A percentile compares a stretch with the other conserved stretches of the same genome.
phyloP scores from a whole-genome alignment of 1,284 basidiomycete species.

The Ceratobasidium sp. region DNA sequence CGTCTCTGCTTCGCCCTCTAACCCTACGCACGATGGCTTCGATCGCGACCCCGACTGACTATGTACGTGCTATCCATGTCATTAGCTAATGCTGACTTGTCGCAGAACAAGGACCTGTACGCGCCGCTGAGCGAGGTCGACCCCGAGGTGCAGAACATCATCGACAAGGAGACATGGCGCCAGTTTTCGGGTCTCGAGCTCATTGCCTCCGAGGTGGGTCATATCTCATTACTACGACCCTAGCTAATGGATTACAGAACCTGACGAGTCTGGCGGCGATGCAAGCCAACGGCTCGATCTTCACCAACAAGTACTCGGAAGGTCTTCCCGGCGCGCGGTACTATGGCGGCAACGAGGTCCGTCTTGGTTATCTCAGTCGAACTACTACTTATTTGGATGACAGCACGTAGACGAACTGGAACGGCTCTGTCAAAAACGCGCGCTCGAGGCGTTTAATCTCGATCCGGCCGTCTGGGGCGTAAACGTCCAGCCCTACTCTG shows the following conservation, averaged over 20 bases:
- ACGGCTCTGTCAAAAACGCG: conserved; percentile 94
- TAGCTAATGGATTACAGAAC: conserved; percentile 69
- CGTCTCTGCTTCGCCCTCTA: too few relatives aligned
- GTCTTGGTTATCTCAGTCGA: conserved; percentile 39
- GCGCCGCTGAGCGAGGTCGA: conserved; percentile 89
- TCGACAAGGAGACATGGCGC: conserved; percentile 99
- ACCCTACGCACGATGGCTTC: conserved; percentile 50
- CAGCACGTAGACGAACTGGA: conserved; percentile 96
- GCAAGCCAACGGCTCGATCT: conserved; percentile 98
- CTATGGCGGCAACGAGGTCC: conserved; percentile 93
- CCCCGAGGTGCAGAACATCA: conserved; percentile 95
- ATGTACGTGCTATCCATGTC: conserved; percentile 56
- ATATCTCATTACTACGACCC: too few relatives aligned
- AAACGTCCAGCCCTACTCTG: conserved; percentile 99
- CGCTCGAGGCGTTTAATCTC: conserved; percentile 96
- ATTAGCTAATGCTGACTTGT: not conserved
- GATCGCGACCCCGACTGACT: conserved; percentile 64
- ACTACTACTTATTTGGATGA: not conserved
- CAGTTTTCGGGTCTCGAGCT: conserved; percentile 98
- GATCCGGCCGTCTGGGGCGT: conserved; percentile 95
- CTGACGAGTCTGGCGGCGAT: conserved; percentile 94
- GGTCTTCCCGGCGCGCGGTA: conserved; percentile 96
- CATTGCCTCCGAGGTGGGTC: conserved; percentile 89
- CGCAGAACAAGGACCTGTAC: conserved; percentile 93
- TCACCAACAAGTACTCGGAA: conserved; percentile 99